These are phyloP conservation scores for Sarocladium brachiariae DNA, from an alignment of 2,329 filamentous ascomycete genomes.

Conservation along the genomic window DNA sequence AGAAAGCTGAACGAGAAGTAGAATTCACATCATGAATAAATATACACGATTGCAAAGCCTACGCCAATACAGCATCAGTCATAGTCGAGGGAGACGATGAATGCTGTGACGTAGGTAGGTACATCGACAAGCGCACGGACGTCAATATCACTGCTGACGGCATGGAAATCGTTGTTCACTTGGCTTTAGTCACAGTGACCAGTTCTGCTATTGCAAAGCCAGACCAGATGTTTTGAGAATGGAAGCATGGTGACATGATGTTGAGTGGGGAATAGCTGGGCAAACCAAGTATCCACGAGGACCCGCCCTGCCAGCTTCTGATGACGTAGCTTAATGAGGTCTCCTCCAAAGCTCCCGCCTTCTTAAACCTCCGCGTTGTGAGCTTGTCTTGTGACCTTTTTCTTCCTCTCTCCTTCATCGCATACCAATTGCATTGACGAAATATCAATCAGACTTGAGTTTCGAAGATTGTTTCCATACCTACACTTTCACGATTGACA, in stretches of 20 bases:
- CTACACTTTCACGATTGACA: neutral
- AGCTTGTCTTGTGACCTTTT: neutral
- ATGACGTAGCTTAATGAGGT: conserved; percentile 9
- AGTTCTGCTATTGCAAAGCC: neutral
- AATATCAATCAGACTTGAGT: neutral
- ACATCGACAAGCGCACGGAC: neutral
- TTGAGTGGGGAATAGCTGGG: neutral
- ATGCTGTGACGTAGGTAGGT: neutral
- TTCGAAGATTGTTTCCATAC: neutral
- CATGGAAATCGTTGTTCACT: neutral
- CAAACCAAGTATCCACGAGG: conserved; percentile 1
- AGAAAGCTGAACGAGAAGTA: neutral
- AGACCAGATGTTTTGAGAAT: neutral
- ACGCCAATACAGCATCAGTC: too few relatives aligned
- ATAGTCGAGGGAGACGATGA: neutral
- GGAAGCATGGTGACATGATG: neutral
- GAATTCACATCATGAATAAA: conserved; percentile 1
- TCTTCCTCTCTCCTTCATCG: conserved; percentile 6
- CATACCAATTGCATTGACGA: conserved; percentile 5
- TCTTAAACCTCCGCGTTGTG: neutral
- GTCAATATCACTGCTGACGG: conserved; percentile 1
- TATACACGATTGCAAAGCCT: too few relatives aligned
- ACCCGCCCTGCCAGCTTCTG: conserved; percentile 2
- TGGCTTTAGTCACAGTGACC: neutral
- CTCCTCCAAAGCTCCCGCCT: conserved; percentile 10